Base-by-base conservation (phyloP, 2,329 filamentous ascomycete genomes). In the Arthrobotrys musiformis region DNA sequence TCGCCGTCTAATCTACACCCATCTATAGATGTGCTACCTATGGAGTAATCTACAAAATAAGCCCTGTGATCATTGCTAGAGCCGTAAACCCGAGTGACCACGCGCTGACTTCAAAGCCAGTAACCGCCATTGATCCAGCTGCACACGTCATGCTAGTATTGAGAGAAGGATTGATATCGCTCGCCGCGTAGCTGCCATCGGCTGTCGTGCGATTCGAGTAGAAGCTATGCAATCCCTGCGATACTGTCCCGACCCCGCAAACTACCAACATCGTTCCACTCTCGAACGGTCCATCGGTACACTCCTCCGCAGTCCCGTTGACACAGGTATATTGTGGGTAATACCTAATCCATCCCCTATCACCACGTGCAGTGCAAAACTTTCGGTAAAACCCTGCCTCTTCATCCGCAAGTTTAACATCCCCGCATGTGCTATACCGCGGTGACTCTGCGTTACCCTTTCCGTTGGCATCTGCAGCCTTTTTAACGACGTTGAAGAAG, bases 271-370 rank as follows among this genome's bases (percentile, higher is more conserved):
- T 8, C 9, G 54, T 61, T 4, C 66, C 66, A 42, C 54, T 70
- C 33, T 70, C 54, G 35, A 52, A 70, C 54, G 66, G 66, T 8
- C 66, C 66, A 37, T 70, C 50, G 9, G 19, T 62, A n/a, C 54
- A 62, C 9, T 62, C 42, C n/a, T 70, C 28, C n/a, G 54, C 30
- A 9, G 42, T 54, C 30, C 66, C 66, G 42, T 44, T 70, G 11
- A 61, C 28, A 17, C 54, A 70, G 0, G 42, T 4, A 50, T 40
- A 62, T 7, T 33, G 17, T 22, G 66, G 54, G 2, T 42, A 22
- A 22, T 52, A 70, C 2, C 42, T 8, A 26, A 52, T 15, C 42
- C 54, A 62, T 4, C 4, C 44, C 4, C 17, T 15, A 22, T 8
- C 9, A 9, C 54, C 66, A 15, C 1, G 0, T 3, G 9, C 19